phyloP scores from a whole-genome alignment of 2,329 filamentous ascomycete species.

The Xylariales sp. region DNA sequence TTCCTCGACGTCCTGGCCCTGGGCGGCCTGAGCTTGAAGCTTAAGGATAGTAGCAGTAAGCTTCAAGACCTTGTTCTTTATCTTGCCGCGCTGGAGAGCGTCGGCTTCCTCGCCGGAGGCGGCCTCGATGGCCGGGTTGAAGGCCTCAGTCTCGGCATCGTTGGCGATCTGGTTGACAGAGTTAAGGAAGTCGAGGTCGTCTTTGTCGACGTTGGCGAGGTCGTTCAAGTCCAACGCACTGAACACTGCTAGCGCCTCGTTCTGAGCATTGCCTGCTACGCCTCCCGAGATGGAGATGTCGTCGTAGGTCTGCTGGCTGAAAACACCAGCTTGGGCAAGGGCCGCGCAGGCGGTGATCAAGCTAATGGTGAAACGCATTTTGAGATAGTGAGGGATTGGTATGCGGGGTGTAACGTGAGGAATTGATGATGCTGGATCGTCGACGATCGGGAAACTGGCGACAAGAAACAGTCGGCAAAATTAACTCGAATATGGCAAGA shows the following conservation, averaged over 20 bases:
- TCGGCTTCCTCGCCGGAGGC: conserved; percentile 58
- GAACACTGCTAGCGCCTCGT: conserved; percentile 57
- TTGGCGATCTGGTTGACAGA: conserved; percentile 65
- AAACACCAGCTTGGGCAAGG: conserved; percentile 43
- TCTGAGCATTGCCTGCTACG: conserved; percentile 57
- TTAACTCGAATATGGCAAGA: conserved; percentile 40
- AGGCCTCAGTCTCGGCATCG: conserved; percentile 63
- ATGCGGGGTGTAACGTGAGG: conserved; percentile 3
- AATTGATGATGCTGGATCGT: conserved; percentile 17
- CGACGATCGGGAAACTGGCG: conserved; percentile 23
- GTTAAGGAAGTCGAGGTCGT: conserved; percentile 62
- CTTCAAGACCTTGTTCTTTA: conserved; percentile 71
- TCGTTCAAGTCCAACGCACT: conserved; percentile 54
- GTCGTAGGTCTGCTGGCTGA: conserved; percentile 53
- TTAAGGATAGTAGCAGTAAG: conserved; percentile 63
- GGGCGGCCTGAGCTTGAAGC: conserved; percentile 62
- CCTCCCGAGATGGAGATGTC: conserved; percentile 61
- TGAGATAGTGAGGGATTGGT: conserved; percentile 28
- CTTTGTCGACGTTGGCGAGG: conserved; percentile 56
- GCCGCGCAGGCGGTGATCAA: conserved; percentile 42
- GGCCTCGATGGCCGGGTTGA: conserved; percentile 65
- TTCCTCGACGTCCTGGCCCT: conserved; percentile 59
- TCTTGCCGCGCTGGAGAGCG: conserved; percentile 66
- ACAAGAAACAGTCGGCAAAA: conserved; percentile 18
- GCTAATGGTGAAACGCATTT: conserved; percentile 47